Conservation (phyloP, 768 basidiomycete species). For the Amanita molliuscula region DNA sequence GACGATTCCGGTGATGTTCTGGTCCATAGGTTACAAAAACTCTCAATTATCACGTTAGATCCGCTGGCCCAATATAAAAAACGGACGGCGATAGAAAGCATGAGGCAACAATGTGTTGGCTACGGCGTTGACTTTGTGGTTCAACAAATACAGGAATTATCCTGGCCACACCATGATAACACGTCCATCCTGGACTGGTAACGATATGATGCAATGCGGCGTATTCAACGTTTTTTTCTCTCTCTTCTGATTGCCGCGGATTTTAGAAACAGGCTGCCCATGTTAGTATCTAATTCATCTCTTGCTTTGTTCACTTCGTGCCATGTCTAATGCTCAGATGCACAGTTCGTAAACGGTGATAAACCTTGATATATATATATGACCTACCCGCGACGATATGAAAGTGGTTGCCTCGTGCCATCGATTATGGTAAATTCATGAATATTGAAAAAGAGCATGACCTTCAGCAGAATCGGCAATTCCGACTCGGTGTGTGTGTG, state of each 20-base stretch:
- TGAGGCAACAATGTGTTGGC: not conserved
- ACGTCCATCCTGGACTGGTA: slow-evolving; percentile 4
- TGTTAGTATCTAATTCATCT: not conserved
- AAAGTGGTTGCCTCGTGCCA: not conserved
- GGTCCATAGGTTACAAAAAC: not conserved
- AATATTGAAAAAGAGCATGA: not conserved
- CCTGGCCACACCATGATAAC: slow-evolving; percentile 1
- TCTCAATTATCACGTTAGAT: not conserved
- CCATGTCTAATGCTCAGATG: not conserved
- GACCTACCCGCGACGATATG: not conserved
- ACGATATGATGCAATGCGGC: not conserved
- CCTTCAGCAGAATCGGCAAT: not conserved
- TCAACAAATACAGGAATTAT: not conserved
- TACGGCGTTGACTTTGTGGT: not conserved
- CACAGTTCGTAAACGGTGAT: not conserved
- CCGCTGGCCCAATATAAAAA: not conserved
- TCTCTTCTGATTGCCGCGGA: not conserved
- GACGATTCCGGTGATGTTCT: not conserved
- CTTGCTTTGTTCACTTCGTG: not conserved
- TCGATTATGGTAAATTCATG: not conserved
- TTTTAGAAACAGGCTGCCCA: not conserved
- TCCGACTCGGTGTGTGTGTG: not conserved
- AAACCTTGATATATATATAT: not conserved
- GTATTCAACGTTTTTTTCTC: not conserved
- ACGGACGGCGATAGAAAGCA: not conserved